phyloP scores from a whole-genome alignment of 177 flowering plant species.

The Vitis hybrid region DNA sequence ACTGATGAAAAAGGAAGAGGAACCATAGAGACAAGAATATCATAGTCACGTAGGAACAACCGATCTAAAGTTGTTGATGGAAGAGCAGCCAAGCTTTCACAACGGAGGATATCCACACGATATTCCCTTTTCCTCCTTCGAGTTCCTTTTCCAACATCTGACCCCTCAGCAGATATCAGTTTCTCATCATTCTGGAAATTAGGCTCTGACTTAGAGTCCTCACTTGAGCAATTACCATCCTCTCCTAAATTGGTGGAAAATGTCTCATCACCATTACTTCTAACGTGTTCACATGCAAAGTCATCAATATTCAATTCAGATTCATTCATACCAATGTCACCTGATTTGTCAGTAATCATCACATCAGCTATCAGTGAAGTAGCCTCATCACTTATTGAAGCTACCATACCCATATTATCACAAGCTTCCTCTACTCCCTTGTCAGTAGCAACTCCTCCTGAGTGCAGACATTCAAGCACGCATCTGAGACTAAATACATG shows the following conservation, averaged over 20 bases:
- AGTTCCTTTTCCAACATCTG: conserved; percentile 33
- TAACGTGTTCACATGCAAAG: conserved; percentile 27
- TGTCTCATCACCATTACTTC: conserved; percentile 22
- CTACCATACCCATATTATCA: conserved; percentile 20
- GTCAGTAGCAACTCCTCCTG: conserved; percentile 71
- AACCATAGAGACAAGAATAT: conserved; percentile 85
- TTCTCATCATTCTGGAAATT: conserved; percentile 40
- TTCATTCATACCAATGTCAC: conserved; percentile 19
- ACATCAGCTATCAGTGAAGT: conserved; percentile 31
- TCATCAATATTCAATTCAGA: conserved; percentile 19
- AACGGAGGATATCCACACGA: conserved; percentile 89
- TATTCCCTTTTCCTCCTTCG: conserved; percentile 53
- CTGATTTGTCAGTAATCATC: conserved; percentile 21
- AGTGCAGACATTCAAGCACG: conserved; percentile 75
- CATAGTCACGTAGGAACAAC: conserved; percentile 87
- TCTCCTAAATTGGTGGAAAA: conserved; percentile 24
- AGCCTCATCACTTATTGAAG: conserved; percentile 33
- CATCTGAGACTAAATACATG: conserved; percentile 93
- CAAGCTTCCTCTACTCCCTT: conserved; percentile 30
- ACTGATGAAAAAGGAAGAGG: conserved; percentile 90
- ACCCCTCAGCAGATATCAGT: conserved; percentile 29
- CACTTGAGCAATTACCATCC: conserved; percentile 19
- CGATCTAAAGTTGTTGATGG: conserved; percentile 80
- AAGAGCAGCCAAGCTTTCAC: conserved; percentile 96
- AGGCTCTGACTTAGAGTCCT: conserved; percentile 28